Evolutionary conservation across 2,329 filamentous ascomycete genomes (phyloP), one percentile per base, ranked within the genome.

Genomic region (Penicillium paneum): DNA sequence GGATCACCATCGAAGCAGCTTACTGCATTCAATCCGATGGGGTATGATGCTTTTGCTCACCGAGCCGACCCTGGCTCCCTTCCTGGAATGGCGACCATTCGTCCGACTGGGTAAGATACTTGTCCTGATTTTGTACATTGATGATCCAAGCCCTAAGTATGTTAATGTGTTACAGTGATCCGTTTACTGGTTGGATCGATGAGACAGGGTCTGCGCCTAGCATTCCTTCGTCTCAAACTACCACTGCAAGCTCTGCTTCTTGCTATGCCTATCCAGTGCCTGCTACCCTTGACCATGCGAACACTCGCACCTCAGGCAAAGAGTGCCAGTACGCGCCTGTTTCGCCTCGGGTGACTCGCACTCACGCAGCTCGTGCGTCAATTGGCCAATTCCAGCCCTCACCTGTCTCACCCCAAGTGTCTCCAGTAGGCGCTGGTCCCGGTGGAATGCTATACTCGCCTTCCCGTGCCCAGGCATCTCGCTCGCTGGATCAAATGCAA

Each of bases 1-100:
- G 39, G 52, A 11, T 54, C 46, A 12, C 39, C 46, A 12, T 38
- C 46, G 1, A 21, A 35, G 32, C 46, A 54, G 12, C 38, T 54
- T 15, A 5, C 32, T 19, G 46, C 52, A 1, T 54, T 54, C 12
- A 34, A 3, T 8, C 40, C 39, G 5, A 40, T 19, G n/a, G 19
- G 24, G 2, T 17, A 46, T 12, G 49, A 31, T 3, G 12, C 28
- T 21, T 11, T 26, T 12, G 8, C 15, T 17, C 28, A 40, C 1
- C 42, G 35, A 13, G n/a, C 1, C 12, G 12, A 29, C 11, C 15
- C 26, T 11, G 28, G 4, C 5, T 6, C 32, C 11, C 29, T 47
- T 3, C 5, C 42, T 21, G 42, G 42, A n/a, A 19, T n/a, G 7
- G 11, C 8, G 2, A 19, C 43, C 8, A 15, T 40, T 4, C 38